These are phyloP conservation scores for Macaranga tanarius DNA, from an alignment of 441 rosid genomes.

Conservation along the genomic window DNA sequence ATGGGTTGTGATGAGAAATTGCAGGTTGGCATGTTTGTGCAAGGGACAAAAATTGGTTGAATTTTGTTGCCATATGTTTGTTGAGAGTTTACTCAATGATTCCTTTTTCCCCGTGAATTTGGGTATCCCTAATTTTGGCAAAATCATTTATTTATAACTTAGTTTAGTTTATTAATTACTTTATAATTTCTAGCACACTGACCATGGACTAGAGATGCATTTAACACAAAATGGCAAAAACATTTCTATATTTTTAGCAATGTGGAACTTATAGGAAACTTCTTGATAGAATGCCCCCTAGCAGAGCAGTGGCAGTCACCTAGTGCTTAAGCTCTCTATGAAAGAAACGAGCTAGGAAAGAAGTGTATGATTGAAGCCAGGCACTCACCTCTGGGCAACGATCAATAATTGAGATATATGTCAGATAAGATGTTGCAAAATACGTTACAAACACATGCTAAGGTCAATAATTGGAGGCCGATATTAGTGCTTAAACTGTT, in stretches of 20 bases:
- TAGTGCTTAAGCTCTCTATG: background rate
- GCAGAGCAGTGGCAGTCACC: background rate
- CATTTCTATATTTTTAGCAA: background rate
- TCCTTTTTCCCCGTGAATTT: constrained; percentile 28
- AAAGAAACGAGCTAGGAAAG: background rate
- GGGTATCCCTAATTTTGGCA: constrained; percentile 17
- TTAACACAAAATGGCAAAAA: background rate
- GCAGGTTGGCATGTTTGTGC: constrained; percentile 39
- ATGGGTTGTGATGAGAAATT: constrained; percentile 30
- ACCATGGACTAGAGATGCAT: background rate
- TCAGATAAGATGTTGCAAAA: too few relatives aligned
- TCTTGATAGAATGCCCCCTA: background rate
- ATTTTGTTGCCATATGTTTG: constrained; percentile 32
- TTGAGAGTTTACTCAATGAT: constrained; percentile 19
- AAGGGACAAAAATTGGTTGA: constrained; percentile 31
- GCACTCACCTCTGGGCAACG: background rate
- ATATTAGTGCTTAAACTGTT: too few relatives aligned
- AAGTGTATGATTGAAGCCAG: background rate
- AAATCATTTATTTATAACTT: background rate
- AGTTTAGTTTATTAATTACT: background rate
- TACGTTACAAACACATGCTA: too few relatives aligned
- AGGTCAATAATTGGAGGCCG: too few relatives aligned
- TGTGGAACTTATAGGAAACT: background rate
- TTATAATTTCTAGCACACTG: background rate
- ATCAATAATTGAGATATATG: too few relatives aligned